Base-by-base conservation (phyloP, 2,329 filamentous ascomycete genomes). In the Albophoma yamanashiensis region DNA sequence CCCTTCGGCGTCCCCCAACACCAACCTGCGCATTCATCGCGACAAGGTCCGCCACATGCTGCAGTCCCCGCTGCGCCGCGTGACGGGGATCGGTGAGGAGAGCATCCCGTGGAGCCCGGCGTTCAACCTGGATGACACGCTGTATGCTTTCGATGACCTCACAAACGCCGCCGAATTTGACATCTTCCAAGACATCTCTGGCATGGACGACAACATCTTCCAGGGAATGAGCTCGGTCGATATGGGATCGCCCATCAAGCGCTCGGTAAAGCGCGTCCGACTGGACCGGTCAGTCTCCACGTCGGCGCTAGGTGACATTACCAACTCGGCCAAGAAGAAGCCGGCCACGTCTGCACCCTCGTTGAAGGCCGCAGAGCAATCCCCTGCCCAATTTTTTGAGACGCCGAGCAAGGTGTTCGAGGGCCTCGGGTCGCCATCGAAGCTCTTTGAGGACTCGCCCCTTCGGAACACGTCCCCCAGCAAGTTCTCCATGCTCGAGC, bases 1-100 rank as follows among this genome's bases (percentile, higher is more conserved):
- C 34, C 89, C 89, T 59, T 96, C 93, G 0, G 88, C 91, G 22
- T 97, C 93, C 17, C 93, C 94, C 2, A 95, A 94, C 70, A 97
- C 93, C 12, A 96, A 96, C 69, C 81, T 97, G 25, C 87, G 88
- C 61, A 86, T 94, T 65, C 94, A 97, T 70, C 89, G 93, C 59
- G 87, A 93, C 68, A 88, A 86, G 65, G 91, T 97, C 58, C 84
- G 85, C 66, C 80, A 89, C 65, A 85, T 96, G 78, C 84, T 96
- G 53, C 89, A 91, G 60, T 94, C 91, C 6, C 91, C 91, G 4
- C 78, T 84, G 57, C 74, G 77, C 36, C 74, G 76, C 20, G 81
- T 84, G 56, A 67, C 65, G 22, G 74, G 70, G 11, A 63, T 70
- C 42, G 76, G 79, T 20, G 82, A 85, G 38, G 73, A 77, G 11